Percentiles rank a stretch among this genome's conserved stretches.
These are phyloP conservation scores for Apodospora peruviana DNA, from an alignment of 495 filamentous ascomycete genomes.

Conservation along the genomic window DNA sequence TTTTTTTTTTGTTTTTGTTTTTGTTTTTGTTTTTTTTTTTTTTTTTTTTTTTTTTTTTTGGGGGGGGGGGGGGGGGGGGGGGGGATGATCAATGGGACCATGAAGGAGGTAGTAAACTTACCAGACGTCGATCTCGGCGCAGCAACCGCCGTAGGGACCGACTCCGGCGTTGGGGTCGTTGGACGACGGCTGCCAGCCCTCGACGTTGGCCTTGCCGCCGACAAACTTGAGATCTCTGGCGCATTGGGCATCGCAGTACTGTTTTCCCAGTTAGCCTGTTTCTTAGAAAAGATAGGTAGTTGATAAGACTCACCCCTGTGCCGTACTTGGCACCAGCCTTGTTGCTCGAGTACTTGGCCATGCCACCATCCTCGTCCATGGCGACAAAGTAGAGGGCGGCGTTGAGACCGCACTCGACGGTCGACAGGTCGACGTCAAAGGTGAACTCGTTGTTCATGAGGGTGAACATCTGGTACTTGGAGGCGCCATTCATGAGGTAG, in stretches of 20 bases:
- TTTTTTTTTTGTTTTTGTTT: background rate
- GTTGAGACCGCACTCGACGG: conserved; percentile 49
- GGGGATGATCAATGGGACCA: background rate
- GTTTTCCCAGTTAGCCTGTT: conserved; percentile 12
- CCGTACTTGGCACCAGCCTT: conserved; percentile 58
- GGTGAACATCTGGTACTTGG: conserved; percentile 55
- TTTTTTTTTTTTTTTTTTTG: background rate
- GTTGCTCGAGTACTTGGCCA: conserved; percentile 44
- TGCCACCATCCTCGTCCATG: conserved; percentile 54
- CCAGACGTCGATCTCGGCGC: conserved; percentile 68
- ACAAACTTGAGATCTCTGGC: conserved; percentile 50
- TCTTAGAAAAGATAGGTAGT: background rate
- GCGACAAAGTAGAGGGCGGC: conserved; percentile 54
- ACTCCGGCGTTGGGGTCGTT: conserved; percentile 53
- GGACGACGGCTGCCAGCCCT: conserved; percentile 34
- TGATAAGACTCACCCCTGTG: conserved; percentile 31
- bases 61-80: background rate
- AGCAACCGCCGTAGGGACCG: conserved; percentile 51
- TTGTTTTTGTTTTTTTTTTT: background rate
- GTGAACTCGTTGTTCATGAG: conserved; percentile 54
- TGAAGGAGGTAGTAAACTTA: background rate
- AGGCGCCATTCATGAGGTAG: conserved; percentile 49
- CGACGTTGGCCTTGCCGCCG: conserved; percentile 52
- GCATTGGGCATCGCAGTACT: conserved; percentile 57
- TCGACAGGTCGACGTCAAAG: conserved; percentile 55